Evolutionary conservation across 495 filamentous ascomycete genomes (phyloP), one percentile per base, ranked within the genome.

Genomic region (Evernia prunastri): DNA sequence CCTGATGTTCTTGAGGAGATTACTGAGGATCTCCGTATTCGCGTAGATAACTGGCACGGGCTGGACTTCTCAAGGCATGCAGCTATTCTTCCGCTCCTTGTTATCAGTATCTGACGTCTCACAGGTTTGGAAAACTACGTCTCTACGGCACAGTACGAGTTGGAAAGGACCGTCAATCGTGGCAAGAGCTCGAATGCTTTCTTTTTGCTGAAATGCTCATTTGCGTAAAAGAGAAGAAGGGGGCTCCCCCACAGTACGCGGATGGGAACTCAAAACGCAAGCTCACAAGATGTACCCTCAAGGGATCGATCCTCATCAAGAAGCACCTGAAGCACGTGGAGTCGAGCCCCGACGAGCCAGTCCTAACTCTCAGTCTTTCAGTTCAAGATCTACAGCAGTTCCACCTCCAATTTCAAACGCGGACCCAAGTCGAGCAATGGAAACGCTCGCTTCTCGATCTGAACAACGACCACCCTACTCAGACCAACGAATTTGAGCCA

Each of bases 151-250:
- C 89, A 20, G 87, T 97, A 66, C 86, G 89, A 61, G 94, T 99
- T 27, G 94, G 95, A 67, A 99, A 97, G 70, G 94, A 99, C 73
- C 91, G 91, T 67, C 83, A 94, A 68, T 92, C 94, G 17, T 99
- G 94, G 94, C 94, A 99, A 78, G 95, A 99, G 72, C 76, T 99
- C 60, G 92, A 97, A 73, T 99, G 95, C 73, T 99, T 90, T 76
- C 82, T 99, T 27, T 99, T 97, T 72, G 89, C 88, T 5, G 94
- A 97, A 75, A 99, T 99, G 94, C 91, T 99, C 59, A 99, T 99
- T 67, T 99, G 94, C 73, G 91, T 97, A 64, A 99, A 97, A 76
- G 94, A 97, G 72, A 97, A 96, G 82, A 95, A 92, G 74, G 74
- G 80, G 33, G 67, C 78, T 6, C 80, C 82, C 10, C 83, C 85